Evolutionary conservation across 805 yeast genomes (phyloP), one percentile per base, ranked within the genome.

Genomic region (Maudiozyma turicensis): DNA sequence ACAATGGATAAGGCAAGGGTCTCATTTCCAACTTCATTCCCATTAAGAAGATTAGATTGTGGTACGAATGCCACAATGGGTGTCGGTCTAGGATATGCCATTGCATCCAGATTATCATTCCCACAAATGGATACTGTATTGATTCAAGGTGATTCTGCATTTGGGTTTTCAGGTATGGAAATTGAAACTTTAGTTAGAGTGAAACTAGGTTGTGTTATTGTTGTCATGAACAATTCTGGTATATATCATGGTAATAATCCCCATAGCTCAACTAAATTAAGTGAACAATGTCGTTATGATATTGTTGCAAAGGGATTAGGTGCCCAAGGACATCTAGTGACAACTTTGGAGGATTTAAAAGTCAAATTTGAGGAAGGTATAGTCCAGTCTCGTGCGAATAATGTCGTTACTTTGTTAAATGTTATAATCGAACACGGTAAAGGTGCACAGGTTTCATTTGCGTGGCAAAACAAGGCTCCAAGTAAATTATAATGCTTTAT

Each of bases 31-130:
- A 69, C 81, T 45, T 63, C 66, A 7, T 54, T 55, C 2, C 83
- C 88, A 0, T 72, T 74, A 50, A 74, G 70, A 20, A 64, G 86
- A 38, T 63, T 83, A 26, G 90, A 83, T 57, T 86, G 86, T 2
- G 89, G 88, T 5, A 82, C 88, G 0, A 81, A 80, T 64, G 87
- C 86, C 0, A 83, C 88, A 0, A 84, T 83, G 89, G 90, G 90
- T 3, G 70, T 82, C 33, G 90, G 88, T 0, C 49, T 82, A 14
- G 86, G 87, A 0, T 83, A 83, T 57, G 82, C 84, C 1, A 76
- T 83, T 52, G 80, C 86, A 0, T 76, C 86, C 3, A 80, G 77
- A 54, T 64, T 64, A 1, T 70, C 77, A 0, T 26, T 66, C 10
- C 79, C 78, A 1, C 57, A 65, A 0, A 66, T 70, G 41, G 61